Conservation (phyloP, 2,329 filamentous ascomycete species). For the Pyrenophora graminea region DNA sequence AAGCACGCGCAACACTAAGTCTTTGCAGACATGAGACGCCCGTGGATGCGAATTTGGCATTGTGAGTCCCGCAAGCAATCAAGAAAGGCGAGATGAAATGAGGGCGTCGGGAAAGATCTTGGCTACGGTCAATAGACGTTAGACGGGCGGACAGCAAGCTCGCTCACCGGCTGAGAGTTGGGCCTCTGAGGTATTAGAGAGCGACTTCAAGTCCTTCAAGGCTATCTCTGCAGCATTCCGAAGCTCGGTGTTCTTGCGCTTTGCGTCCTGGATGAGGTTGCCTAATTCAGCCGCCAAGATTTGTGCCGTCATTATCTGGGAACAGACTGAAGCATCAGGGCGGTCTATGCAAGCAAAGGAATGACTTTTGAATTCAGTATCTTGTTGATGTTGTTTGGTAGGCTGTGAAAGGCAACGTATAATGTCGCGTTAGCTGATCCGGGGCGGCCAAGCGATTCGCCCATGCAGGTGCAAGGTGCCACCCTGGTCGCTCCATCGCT, state of each 20-base stretch:
- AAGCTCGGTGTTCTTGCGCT: slow-evolving; percentile 89
- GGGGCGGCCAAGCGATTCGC: slow-evolving; percentile 22
- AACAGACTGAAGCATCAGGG: slow-evolving; percentile 27
- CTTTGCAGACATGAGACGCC: slow-evolving; percentile 88
- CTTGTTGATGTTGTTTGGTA: slow-evolving; percentile 22
- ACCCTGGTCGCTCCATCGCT: slow-evolving; percentile 12
- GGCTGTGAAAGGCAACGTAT: slow-evolving; percentile 14
- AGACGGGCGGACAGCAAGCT: neutral
- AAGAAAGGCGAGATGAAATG: slow-evolving; percentile 93
- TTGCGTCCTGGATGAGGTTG: slow-evolving; percentile 93
- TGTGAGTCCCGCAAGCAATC: slow-evolving; percentile 86
- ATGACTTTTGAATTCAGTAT: slow-evolving; percentile 3
- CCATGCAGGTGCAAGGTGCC: slow-evolving; percentile 13
- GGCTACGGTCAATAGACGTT: slow-evolving; percentile 13
- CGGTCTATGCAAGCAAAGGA: slow-evolving; percentile 18
- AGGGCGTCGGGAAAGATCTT: slow-evolving; percentile 80
- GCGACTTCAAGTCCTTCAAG: slow-evolving; percentile 80
- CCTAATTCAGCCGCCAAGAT: slow-evolving; percentile 85
- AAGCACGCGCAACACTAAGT: slow-evolving; percentile 77
- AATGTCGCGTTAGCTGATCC: slow-evolving; percentile 19
- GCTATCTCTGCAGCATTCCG: slow-evolving; percentile 93
- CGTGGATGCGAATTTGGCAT: slow-evolving; percentile 85
- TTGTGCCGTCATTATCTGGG: slow-evolving; percentile 79
- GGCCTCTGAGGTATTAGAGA: slow-evolving; percentile 74
- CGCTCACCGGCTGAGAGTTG: slow-evolving; percentile 70